These are phyloP conservation scores for Aspergillus cejpii DNA, from an alignment of 2,329 filamentous ascomycete species.

Conservation along the genomic window DNA sequence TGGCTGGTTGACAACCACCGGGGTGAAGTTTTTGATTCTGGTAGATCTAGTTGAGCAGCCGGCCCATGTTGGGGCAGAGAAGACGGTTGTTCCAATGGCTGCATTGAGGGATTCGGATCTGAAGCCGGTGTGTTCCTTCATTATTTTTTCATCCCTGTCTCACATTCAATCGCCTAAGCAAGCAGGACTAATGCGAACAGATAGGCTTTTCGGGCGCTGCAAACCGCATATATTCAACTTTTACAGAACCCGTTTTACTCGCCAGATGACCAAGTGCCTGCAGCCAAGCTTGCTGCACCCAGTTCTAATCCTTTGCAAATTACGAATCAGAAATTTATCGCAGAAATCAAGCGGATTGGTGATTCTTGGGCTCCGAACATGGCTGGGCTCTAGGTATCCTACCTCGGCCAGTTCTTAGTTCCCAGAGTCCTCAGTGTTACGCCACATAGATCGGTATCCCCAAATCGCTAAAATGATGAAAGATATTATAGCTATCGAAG, in stretches of 20 bases:
- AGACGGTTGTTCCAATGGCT: slow-evolving; percentile 41
- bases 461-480: neutral
- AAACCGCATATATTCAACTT: slow-evolving; percentile 81
- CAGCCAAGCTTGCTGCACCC: slow-evolving; percentile 39
- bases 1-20: slow-evolving; percentile 94
- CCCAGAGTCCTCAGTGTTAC: neutral
- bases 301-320: slow-evolving; percentile 57
- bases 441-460: neutral
- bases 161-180: neutral
- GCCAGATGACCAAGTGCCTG: slow-evolving; percentile 72
- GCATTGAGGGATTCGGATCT: slow-evolving; percentile 81
- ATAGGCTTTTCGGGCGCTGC: slow-evolving; percentile 79
- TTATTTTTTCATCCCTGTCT: slow-evolving; percentile 3
- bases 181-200: neutral
- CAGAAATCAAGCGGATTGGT: slow-evolving; percentile 79
- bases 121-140: slow-evolving; percentile 57
- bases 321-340: slow-evolving; percentile 69
- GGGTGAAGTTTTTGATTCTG: slow-evolving; percentile 80
- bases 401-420: neutral
- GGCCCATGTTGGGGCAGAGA: slow-evolving; percentile 32
- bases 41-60: slow-evolving; percentile 80
- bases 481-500: no score
- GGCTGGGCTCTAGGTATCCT: slow-evolving; percentile 55
- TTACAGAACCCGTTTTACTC: slow-evolving; percentile 93
- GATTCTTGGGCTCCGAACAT: slow-evolving; percentile 75